Base-by-base conservation (phyloP, 352 stramenopile species). In the Hyaloperonospora brassicae region DNA sequence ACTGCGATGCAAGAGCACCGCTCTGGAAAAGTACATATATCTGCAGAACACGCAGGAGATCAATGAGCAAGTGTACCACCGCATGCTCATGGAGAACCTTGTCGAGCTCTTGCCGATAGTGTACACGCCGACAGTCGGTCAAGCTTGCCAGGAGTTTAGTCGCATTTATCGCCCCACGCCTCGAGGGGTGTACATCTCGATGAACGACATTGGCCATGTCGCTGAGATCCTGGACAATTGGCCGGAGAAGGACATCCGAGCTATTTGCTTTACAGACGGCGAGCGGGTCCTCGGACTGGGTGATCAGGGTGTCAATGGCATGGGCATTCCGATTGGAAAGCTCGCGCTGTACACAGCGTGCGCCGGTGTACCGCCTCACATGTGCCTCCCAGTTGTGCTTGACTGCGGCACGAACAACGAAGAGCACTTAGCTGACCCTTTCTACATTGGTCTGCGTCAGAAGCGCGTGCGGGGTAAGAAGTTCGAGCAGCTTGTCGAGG, bases 341-440 rank as follows among this genome's bases (percentile, higher is more conserved):
- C 71, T 97, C 35, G 84, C 78, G 14, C 84, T 98, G 51, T 98
- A 98, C 69, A 97, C 89, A 55, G 91, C 91, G 0, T 95, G 88
- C 14, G 95, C 89, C 22, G 95, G 95, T 50, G 95, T 98, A 46
- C 83, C 87, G 30, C 93, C 92, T 5, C 80, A 93, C 61, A 81
- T 93, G 61, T 95, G 95, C 47, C 73, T 98, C 43, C 95, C 95
- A 0, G 90, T 98, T 9, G 76, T 95, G 21, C 61, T 98, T 10
- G 95, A 98, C 72, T 92, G 93, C 50, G 95, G 95, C 31, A 98
- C 94, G 23, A 94, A 98, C 74, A 98, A 98, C 66, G 70, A 96
- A 53, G 76, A 81, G 34, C 83, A 96, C 56, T 70, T 97, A 36
- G 75, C 88, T 4, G 94, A 98, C 58, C 76, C 88, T 46, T 93